A percentile compares a stretch with the other conserved stretches of the same genome.
These are phyloP conservation scores for Omphalotus guepiniiformis DNA, from an alignment of 768 basidiomycete species.

Conservation along the genomic window DNA sequence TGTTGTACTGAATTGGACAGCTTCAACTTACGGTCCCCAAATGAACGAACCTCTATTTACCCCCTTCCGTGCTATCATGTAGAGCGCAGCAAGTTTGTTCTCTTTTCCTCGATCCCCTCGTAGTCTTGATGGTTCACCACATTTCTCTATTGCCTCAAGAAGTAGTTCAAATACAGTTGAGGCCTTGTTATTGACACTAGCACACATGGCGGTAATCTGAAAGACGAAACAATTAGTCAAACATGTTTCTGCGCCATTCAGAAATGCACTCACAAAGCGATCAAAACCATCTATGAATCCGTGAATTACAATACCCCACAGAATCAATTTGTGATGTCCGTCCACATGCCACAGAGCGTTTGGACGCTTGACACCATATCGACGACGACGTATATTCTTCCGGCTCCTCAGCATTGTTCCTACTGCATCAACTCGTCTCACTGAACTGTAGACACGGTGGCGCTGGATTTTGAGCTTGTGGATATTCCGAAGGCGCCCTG, in stretches of 20 bases:
- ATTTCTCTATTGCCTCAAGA: constrained; percentile 14
- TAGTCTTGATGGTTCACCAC: constrained; percentile 26
- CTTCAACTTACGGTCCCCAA: constrained; percentile 14
- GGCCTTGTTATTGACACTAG: constrained; percentile 25
- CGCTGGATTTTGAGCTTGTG: constrained; percentile 18
- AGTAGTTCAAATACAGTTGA: constrained; percentile 24
- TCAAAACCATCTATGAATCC: constrained; percentile 27
- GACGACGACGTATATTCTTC: constrained; percentile 6
- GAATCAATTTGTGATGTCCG: constrained; percentile 24
- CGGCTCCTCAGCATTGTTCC: constrained; percentile 17
- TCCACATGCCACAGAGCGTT: constrained; percentile 22
- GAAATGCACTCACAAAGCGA: constrained; percentile 14
- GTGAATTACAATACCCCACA: constrained; percentile 26
- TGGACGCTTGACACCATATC: constrained; percentile 18
- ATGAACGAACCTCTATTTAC: constrained; percentile 22
- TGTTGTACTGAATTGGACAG: background rate
- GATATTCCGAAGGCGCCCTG: constrained; percentile 15
- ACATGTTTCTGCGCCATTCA: background rate
- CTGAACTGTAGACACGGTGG: constrained; percentile 12
- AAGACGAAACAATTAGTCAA: background rate
- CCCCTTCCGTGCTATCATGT: constrained; percentile 22
- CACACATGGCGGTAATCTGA: constrained; percentile 22
- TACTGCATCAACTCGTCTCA: constrained; percentile 19
- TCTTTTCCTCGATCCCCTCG: constrained; percentile 23
- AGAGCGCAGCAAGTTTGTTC: constrained; percentile 19